Base-by-base conservation (phyloP, 805 yeast species). In the Starmerella vitae region DNA sequence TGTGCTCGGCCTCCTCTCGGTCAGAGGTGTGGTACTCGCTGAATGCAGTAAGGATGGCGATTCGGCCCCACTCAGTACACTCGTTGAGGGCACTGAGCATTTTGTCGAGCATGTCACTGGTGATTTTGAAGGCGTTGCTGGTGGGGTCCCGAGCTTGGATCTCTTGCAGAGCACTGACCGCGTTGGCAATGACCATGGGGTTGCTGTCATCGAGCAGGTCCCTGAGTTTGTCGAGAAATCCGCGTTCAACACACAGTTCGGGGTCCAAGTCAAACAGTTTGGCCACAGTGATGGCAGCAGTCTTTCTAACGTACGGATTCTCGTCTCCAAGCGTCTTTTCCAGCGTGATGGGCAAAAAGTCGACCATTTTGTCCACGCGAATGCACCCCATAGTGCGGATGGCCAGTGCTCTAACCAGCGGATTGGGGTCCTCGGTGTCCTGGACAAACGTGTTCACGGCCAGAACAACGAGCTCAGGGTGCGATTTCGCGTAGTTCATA, bases 61-160 rank as follows among this genome's bases (percentile, higher is more conserved):
- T 80, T 54, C 98, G 72, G 9, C 98, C 98, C 99, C 99, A 91
- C 63, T 91, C 99, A 0, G 97, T 86, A 62, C 97, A 88, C 62
- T 91, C 99, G 59, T 88, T 88, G 48, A 91, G 66, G 12, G 95
- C 93, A 49, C 76, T 66, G 44, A 91, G 65, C 44, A 91, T 69
- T 57, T 76, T 80, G 37, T 60, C 63, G 26, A 71, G 54, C 4
- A 60, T 54, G 5, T 58, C 55, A 3, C 64, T 48, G 37, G 56
- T 62, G 42, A 70, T 62, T 15, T 58, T 58, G 43, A 74, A 58
- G 22, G 69, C 67, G 22, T 69, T 52, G 15, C 71, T 68, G 36
- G 65, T 66, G 6, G 72, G 72, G 47, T 76, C 79, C 58, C 75
- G 63, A 43, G 74, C 79, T 53, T 73, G 74, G 48, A 91, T 84